A percentile compares a stretch with the other conserved stretches of the same genome.
phyloP scores from a whole-genome alignment of 371 early-diverging fungal genomes.

The Mucor piriformis region DNA sequence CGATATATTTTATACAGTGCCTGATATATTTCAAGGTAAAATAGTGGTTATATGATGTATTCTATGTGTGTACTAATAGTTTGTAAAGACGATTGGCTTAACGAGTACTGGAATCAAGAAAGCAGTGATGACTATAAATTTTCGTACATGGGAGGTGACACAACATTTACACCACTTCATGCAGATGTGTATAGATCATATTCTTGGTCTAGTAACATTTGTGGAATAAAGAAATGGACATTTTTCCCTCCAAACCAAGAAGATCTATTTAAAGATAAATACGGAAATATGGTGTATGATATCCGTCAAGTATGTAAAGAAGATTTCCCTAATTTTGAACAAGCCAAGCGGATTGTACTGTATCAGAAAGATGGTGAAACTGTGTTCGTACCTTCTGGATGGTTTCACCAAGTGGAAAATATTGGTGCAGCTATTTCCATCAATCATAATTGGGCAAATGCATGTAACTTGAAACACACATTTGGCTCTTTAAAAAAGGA shows the following conservation, averaged over 20 bases:
- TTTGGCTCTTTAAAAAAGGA: conserved; percentile 51
- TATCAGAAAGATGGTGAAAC: conserved; percentile 69
- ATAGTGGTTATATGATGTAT: no score
- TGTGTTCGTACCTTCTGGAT: conserved; percentile 74
- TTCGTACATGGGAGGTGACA: conserved; percentile 71
- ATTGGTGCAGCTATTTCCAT: conserved; percentile 75
- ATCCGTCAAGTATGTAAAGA: conserved; percentile 57
- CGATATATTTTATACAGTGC: conserved; percentile 50
- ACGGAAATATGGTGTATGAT: conserved; percentile 58
- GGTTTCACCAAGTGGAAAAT: conserved; percentile 78
- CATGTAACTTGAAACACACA: conserved; percentile 56
- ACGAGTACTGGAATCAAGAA: conserved; percentile 59
- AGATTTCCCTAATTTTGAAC: conserved; percentile 54
- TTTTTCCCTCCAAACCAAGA: conserved; percentile 70
- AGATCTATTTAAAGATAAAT: conserved; percentile 46
- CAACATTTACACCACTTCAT: conserved; percentile 79
- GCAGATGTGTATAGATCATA: conserved; percentile 78
- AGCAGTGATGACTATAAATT: conserved; percentile 68
- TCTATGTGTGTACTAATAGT: not conserved
- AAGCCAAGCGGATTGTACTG: conserved; percentile 51
- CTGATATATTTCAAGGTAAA: conserved; percentile 57
- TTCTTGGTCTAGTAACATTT: conserved; percentile 80
- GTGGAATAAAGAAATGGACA: conserved; percentile 75
- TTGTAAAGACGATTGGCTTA: conserved; percentile 73
- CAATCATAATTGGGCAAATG: conserved; percentile 78